Evolutionary conservation across 2,329 filamentous ascomycete genomes (phyloP).

Genomic region (Thelonectria olida): DNA sequence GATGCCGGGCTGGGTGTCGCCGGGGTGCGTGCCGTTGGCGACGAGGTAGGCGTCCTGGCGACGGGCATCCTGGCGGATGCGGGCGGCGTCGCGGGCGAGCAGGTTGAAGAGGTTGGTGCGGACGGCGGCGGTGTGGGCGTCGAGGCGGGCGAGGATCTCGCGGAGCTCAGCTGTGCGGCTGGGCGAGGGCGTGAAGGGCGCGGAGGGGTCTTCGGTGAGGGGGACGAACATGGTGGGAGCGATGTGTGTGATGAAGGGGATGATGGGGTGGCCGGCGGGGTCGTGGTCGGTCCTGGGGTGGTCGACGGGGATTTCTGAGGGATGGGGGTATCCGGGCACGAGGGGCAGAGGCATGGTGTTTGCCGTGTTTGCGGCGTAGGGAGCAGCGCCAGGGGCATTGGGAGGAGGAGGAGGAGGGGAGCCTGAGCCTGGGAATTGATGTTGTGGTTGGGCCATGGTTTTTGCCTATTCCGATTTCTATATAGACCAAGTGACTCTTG

Average conservation of each 20-base stretch:
- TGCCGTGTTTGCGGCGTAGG: not conserved
- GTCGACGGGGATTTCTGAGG: not conserved
- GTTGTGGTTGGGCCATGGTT: conserved; percentile 15
- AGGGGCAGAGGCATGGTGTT: too few relatives aligned
- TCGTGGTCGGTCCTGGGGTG: conserved; percentile 16
- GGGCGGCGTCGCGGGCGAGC: conserved; percentile 44
- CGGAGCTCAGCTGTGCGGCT: conserved; percentile 27
- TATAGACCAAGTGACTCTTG: not conserved
- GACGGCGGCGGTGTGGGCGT: conserved; percentile 40
- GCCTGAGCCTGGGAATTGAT: not conserved
- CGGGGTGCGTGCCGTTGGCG: not conserved
- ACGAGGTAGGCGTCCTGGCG: conserved; percentile 26
- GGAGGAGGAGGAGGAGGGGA: not conserved
- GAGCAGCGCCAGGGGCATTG: too few relatives aligned
- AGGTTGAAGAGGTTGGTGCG: conserved; percentile 44
- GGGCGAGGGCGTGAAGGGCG: conserved; percentile 27
- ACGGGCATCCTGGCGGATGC: conserved; percentile 37
- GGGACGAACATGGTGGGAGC: conserved; percentile 48
- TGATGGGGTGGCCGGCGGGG: conserved; percentile 21
- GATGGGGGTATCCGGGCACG: not conserved
- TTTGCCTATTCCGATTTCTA: not conserved
- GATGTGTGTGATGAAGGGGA: conserved; percentile 35
- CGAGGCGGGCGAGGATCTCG: conserved; percentile 31
- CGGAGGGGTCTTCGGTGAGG: conserved; percentile 37
- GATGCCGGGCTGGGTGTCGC: conserved; percentile 15